A percentile compares a stretch with the other conserved stretches of the same genome.
phyloP scores from a whole-genome alignment of 352 stramenopile genomes.

The Globisporangium acanthophoron region DNA sequence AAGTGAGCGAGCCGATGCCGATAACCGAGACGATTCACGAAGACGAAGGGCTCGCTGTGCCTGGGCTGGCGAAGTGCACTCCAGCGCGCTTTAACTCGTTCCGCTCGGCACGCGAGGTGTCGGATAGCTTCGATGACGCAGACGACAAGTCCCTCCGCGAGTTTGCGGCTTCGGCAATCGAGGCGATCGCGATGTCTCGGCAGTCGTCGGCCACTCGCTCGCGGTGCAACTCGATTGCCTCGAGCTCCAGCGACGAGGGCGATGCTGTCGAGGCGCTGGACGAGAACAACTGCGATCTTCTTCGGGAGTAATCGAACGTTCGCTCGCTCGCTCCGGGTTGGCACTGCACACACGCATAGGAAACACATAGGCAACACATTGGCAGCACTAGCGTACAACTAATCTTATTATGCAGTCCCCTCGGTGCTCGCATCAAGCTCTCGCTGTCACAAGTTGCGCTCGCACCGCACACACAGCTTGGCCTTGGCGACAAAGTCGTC shows the following conservation, averaged over 20 bases:
- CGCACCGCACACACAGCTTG: constrained; percentile 24
- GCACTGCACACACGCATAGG: background rate
- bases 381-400: constrained; percentile 14
- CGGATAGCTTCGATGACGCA: constrained; percentile 14
- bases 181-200: constrained; percentile 10
- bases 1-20: constrained; percentile 7
- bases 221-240: constrained; percentile 3
- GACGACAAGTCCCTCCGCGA: constrained; percentile 16
- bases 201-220: constrained; percentile 6
- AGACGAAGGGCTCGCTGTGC: constrained; percentile 73
- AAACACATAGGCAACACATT: background rate
- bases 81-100: constrained; percentile 86
- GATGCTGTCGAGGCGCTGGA: constrained; percentile 11
- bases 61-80: constrained; percentile 63
- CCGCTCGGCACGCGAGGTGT: constrained; percentile 43
- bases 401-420: constrained; percentile 8
- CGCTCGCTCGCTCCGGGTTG: too few species aligned
- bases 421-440: background rate
- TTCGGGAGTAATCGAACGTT: constrained; percentile 1
- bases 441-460: constrained; percentile 1
- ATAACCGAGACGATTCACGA: constrained; percentile 13
- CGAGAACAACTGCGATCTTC: constrained; percentile 1
- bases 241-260: constrained; percentile 7
- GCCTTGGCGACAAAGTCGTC: constrained; percentile 35
- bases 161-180: constrained; percentile 14